Evolutionary conservation across 2,329 filamentous ascomycete species (phyloP).

Genomic region (Claviceps sp.): DNA sequence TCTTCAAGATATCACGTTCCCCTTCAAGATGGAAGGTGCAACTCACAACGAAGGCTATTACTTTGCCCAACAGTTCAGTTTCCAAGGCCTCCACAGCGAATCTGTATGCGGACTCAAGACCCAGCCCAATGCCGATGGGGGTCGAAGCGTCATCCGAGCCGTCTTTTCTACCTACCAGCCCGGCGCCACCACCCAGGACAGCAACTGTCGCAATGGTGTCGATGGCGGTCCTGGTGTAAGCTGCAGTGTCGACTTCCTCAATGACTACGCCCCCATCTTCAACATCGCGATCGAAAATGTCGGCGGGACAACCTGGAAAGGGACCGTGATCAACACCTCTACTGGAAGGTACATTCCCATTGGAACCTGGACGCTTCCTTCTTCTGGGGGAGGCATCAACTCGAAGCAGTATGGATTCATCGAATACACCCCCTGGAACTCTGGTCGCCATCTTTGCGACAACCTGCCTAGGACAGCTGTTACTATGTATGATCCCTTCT

Average conservation of each 20-base stretch:
- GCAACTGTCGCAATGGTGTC: not conserved
- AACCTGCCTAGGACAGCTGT: not conserved
- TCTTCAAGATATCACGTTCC: conserved; percentile 8
- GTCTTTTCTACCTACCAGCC: not conserved
- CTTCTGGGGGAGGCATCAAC: not conserved
- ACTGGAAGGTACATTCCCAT: not conserved
- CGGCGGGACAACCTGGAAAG: not conserved
- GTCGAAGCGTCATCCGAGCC: not conserved
- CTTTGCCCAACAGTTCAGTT: conserved; percentile 13
- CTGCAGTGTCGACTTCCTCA: not conserved
- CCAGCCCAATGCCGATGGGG: not conserved
- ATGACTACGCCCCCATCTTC: not conserved
- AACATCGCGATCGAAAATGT: not conserved
- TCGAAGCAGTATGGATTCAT: not conserved
- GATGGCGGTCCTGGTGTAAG: not conserved
- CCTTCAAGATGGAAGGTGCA: conserved; percentile 10
- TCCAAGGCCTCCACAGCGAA: not conserved
- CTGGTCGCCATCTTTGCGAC: not conserved
- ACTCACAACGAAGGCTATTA: conserved; percentile 10
- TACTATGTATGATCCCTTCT: not conserved
- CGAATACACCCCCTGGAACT: not conserved
- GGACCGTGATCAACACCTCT: not conserved
- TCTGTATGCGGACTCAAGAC: not conserved
- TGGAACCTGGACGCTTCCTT: not conserved
- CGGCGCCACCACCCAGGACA: not conserved